phyloP scores from a whole-genome alignment of 2,329 filamentous ascomycete species.

The Sporothrix inflata region DNA sequence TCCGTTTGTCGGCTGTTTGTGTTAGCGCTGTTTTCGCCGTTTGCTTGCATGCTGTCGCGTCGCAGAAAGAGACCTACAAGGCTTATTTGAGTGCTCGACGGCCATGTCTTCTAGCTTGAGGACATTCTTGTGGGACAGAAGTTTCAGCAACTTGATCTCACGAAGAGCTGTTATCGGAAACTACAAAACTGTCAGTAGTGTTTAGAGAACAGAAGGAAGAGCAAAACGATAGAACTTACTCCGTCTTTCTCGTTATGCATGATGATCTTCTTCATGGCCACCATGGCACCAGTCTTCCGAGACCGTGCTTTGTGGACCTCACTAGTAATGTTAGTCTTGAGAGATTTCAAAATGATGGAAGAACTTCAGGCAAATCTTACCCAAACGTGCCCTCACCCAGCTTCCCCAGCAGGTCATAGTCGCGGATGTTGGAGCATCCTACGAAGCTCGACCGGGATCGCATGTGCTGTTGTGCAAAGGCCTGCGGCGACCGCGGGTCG shows the following conservation, averaged over 20 bases:
- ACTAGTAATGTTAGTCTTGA: slow-evolving; percentile 45
- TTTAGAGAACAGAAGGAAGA: too few species aligned
- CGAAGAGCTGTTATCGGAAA: slow-evolving; percentile 98
- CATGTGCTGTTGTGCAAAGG: slow-evolving; percentile 60
- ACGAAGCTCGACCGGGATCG: slow-evolving; percentile 66
- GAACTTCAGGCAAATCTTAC: slow-evolving; percentile 48
- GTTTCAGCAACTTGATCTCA: slow-evolving; percentile 96
- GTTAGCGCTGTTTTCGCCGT: slow-evolving; percentile 11
- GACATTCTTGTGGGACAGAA: slow-evolving; percentile 89
- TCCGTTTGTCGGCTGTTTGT: slow-evolving; percentile 71
- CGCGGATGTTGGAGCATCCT: slow-evolving; percentile 81
- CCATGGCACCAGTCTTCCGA: slow-evolving; percentile 71
- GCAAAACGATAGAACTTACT: slow-evolving; percentile 49
- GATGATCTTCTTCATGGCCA: slow-evolving; percentile 96
- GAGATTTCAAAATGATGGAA: neutral
- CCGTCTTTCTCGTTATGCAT: slow-evolving; percentile 99
- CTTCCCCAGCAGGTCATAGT: slow-evolving; percentile 80
- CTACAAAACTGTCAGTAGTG: slow-evolving; percentile 41
- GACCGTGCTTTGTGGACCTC: slow-evolving; percentile 91
- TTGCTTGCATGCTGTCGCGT: neutral
- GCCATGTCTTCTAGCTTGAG: slow-evolving; percentile 93
- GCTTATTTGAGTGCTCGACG: slow-evolving; percentile 73
- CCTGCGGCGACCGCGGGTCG: slow-evolving; percentile 50
- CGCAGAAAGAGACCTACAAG: slow-evolving; percentile 50
- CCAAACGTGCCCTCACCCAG: slow-evolving; percentile 96